Evolutionary conservation across 805 yeast genomes (phyloP), one percentile per base, ranked within the genome.

Genomic region (Saccharomycopsis microspora): DNA sequence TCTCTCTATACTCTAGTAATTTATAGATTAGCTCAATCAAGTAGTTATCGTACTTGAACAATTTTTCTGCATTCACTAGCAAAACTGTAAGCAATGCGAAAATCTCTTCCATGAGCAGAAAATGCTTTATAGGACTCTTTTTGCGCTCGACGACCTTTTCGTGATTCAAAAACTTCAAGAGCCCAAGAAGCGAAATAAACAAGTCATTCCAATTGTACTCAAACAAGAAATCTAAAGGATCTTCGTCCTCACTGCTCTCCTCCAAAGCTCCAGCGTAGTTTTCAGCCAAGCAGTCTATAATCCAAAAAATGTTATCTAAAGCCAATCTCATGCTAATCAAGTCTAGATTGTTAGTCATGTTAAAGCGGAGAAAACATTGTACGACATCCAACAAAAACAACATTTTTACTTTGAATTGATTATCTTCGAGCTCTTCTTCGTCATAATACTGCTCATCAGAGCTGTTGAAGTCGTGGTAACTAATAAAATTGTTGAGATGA

Each of bases 171-270:
- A 69, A 69, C 30, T 54, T 57, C n/a, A 68, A 45, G 37, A 69
- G 54, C 5, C 52, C 56, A 36, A 65, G 56, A 6, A 68, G 43
- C 1, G 67, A 58, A 33, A 57, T 56, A 51, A 56, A 61, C 3
- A 70, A 58, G 27, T 66, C 71, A 29, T 50, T 54, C 72, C 71
- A 68, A 9, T 58, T 55, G 50, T 68, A 68, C 30, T 52, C 48
- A 28, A 43, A 44, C 11, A 52, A 28, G 38, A 33, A 51, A 30
- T 49, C 52, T 27, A 27, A 27, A 3, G 8, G 9, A 5, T 39
- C 43, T 4, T 9, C 39, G 10, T 42, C 43, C 34, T 47, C 43
- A 32, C 41, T 29, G 27, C 27, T 27, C 3, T 44, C 33, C 9
- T 19, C 43, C 3, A 39, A n/a, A 6, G 53, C 53, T 6, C 28